phyloP scores from a whole-genome alignment of 2,329 filamentous ascomycete species.

The Penicillium griseofulvum region DNA sequence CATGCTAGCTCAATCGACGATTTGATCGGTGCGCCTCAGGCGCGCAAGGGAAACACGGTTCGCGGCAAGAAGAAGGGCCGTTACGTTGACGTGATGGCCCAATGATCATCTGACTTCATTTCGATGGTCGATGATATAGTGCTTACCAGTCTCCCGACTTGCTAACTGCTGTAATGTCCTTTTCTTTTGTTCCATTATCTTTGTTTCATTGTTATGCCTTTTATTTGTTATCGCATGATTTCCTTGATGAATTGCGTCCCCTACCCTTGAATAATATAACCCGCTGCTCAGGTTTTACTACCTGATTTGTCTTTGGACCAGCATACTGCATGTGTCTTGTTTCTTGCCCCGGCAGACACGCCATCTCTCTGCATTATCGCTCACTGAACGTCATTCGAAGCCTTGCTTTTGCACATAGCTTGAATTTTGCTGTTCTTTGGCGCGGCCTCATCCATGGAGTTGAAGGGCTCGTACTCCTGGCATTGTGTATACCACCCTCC shows the following conservation, averaged over 20 bases:
- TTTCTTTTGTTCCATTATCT: constrained; percentile 25
- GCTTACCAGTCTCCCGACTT: not conserved
- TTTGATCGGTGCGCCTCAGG: constrained; percentile 70
- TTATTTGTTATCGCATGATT: constrained; percentile 9
- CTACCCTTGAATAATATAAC: constrained; percentile 4
- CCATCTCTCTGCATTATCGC: constrained; percentile 18
- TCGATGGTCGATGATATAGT: not conserved
- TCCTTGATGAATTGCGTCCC: constrained; percentile 5
- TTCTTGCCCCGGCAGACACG: constrained; percentile 8
- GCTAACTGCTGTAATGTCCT: constrained; percentile 17
- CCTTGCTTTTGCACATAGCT: constrained; percentile 23
- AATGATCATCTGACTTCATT: constrained; percentile 37
- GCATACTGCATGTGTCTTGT: constrained; percentile 24
- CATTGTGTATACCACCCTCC: constrained; percentile 24
- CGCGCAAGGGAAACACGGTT: constrained; percentile 62
- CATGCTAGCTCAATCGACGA: constrained; percentile 96
- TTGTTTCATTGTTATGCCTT: constrained; percentile 12
- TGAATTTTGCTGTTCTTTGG: constrained; percentile 20
- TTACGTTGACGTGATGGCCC: constrained; percentile 96
- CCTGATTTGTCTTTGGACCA: constrained; percentile 12
- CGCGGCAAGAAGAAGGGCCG: constrained; percentile 78
- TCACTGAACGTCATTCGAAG: constrained; percentile 14
- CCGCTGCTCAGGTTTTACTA: constrained; percentile 12
- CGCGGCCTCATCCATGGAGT: constrained; percentile 18
- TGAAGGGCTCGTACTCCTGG: constrained; percentile 16